Percentiles rank a stretch among this genome's conserved stretches.
Evolutionary conservation across 2,329 filamentous ascomycete species (phyloP).

Genomic region (Apiospora kogelbergensis): DNA sequence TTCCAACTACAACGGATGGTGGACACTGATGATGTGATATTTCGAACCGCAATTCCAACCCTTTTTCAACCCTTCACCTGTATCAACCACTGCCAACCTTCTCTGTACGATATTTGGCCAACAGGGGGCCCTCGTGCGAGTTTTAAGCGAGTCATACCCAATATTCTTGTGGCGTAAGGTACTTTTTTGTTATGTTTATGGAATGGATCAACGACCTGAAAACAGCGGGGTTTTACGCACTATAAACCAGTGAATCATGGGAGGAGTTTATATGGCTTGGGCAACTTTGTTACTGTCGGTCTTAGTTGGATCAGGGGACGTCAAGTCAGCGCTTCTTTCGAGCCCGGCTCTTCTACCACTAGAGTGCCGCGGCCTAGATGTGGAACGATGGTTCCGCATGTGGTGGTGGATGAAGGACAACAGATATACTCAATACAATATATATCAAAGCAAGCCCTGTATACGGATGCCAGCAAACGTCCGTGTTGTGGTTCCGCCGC

Average conservation of each 20-base stretch:
- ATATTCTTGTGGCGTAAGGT: not conserved
- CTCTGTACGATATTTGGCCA: constrained; percentile 6
- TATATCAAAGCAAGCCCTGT: not conserved
- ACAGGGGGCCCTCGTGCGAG: not conserved
- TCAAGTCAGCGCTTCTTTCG: not conserved
- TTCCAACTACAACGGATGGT: not conserved
- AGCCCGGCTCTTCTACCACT: not conserved
- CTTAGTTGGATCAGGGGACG: constrained; percentile 3
- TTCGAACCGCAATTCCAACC: not conserved
- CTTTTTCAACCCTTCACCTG: constrained; percentile 1
- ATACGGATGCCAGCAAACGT: not conserved
- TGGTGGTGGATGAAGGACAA: not conserved
- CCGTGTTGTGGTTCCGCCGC: not conserved
- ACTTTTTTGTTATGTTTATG: constrained; percentile 10
- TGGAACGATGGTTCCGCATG: not conserved
- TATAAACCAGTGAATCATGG: constrained; percentile 5
- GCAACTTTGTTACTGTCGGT: not conserved
- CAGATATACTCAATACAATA: constrained; percentile 1
- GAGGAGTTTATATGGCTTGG: constrained; percentile 1
- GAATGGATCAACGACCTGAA: constrained; percentile 8
- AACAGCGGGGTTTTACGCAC: not conserved
- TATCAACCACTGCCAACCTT: constrained; percentile 1
- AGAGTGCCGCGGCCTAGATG: not conserved
- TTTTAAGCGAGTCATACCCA: constrained; percentile 8
- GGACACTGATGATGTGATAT: not conserved